Evolutionary conservation across 2,329 filamentous ascomycete species (phyloP).

Genomic region (Cercospora canescens): DNA sequence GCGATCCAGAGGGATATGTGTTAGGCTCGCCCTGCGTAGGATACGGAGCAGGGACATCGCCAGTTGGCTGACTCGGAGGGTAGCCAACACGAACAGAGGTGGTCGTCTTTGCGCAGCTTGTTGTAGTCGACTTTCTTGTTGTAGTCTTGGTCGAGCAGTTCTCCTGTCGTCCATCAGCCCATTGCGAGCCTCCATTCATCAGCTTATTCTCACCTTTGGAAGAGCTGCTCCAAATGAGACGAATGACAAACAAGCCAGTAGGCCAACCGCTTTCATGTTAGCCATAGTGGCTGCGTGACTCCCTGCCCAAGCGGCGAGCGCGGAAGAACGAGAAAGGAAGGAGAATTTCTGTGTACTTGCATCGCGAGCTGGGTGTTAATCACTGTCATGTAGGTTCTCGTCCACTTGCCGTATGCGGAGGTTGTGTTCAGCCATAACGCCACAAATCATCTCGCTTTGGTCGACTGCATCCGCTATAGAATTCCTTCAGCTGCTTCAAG

Average conservation of each 20-base stretch:
- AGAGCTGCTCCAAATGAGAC: neutral
- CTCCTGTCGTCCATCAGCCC: neutral
- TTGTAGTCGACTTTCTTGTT: neutral
- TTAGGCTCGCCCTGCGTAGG: neutral
- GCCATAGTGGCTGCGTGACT: neutral
- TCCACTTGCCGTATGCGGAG: neutral
- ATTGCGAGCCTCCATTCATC: neutral
- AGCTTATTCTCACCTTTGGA: neutral
- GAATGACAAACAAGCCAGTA: neutral
- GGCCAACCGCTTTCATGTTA: neutral
- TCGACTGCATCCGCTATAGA: neutral
- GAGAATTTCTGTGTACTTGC: neutral
- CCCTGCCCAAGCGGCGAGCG: neutral
- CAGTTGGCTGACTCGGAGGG: neutral
- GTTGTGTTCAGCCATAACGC: neutral
- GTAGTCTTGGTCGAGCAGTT: neutral
- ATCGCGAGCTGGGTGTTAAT: neutral
- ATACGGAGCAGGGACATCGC: neutral
- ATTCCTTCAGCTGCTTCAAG: neutral
- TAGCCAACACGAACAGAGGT: neutral
- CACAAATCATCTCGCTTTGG: constrained; percentile 3
- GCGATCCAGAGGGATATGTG: neutral
- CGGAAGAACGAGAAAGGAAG: neutral
- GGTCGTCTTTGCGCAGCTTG: neutral
- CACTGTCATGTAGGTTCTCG: neutral